Evolutionary conservation across 345 rosid genomes (phyloP).

Genomic region (Diplotaxis tenuifolia): DNA sequence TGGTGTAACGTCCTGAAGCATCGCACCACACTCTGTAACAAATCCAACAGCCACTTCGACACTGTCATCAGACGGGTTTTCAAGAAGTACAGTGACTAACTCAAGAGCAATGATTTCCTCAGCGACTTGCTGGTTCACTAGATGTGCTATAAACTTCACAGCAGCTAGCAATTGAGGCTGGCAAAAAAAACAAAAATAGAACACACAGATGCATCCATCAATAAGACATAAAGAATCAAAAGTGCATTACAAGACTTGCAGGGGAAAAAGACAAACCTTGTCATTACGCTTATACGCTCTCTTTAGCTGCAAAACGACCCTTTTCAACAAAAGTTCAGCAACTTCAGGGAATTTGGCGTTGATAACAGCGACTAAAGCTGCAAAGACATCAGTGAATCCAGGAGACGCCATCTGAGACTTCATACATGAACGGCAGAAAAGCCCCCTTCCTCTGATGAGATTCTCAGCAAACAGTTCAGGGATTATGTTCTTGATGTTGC

Average conservation of each 20-base stretch:
- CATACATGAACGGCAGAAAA: conserved; percentile 86
- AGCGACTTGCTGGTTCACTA: conserved; percentile 94
- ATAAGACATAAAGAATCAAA: neutral
- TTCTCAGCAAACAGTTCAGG: conserved; percentile 88
- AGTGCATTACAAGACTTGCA: neutral
- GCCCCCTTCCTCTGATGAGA: conserved; percentile 84
- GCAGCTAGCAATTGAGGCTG: conserved; percentile 96
- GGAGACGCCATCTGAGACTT: conserved; percentile 99
- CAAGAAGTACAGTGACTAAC: conserved; percentile 69
- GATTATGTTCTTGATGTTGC: conserved; percentile 78
- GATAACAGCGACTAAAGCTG: conserved; percentile 79
- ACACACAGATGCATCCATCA: neutral
- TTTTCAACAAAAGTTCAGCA: conserved; percentile 72
- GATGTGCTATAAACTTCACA: conserved; percentile 89
- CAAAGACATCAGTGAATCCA: conserved; percentile 82
- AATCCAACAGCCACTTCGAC: conserved; percentile 97
- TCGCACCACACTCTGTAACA: conserved; percentile 84
- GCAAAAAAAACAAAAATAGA: conserved; percentile 11
- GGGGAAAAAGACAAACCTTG: conserved; percentile 62
- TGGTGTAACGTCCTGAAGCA: conserved; percentile 85
- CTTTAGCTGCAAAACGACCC: conserved; percentile 89
- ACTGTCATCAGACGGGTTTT: conserved; percentile 82
- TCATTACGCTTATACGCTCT: conserved; percentile 94
- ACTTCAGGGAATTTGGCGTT: conserved; percentile 90
- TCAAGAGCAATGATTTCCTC: conserved; percentile 82